phyloP scores from a whole-genome alignment of 177 flowering plant species.

The Vitis hybrid region DNA sequence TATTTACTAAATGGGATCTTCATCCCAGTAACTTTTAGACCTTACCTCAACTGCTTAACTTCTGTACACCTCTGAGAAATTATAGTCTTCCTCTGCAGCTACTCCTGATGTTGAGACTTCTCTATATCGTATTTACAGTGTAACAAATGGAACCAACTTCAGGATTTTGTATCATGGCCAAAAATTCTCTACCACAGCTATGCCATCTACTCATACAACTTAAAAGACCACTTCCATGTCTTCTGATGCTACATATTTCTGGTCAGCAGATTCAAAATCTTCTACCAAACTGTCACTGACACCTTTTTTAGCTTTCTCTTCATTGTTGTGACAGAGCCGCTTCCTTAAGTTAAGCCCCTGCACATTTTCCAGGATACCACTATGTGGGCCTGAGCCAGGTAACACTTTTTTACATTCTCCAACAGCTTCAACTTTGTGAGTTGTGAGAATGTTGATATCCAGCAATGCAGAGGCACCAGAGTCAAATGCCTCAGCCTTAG shows the following conservation, averaged over 20 bases:
- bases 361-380: neutral
- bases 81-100: too few relatives aligned
- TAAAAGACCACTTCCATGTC: neutral
- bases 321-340: neutral
- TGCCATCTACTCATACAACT: neutral
- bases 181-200: neutral
- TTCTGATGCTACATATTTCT: neutral
- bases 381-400: neutral
- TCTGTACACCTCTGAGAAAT: too few relatives aligned
- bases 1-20: too few relatives aligned
- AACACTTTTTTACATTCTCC: slow-evolving; percentile 25
- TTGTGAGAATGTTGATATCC: slow-evolving; percentile 17
- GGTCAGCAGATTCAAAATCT: slow-evolving; percentile 1
- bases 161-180: neutral
- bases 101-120: too few relatives aligned
- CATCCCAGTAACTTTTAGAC: too few relatives aligned
- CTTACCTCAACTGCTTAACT: too few relatives aligned
- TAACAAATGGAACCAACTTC: too few relatives aligned
- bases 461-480: neutral
- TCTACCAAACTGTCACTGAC: neutral
- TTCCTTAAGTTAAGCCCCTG: neutral
- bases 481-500: slow-evolving; percentile 8
- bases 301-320: neutral
- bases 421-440: slow-evolving; percentile 25
- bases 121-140: too few relatives aligned